Base-by-base conservation (phyloP, 1,139 yeast species). In the Zygosaccharomyces pseudobailii region DNA sequence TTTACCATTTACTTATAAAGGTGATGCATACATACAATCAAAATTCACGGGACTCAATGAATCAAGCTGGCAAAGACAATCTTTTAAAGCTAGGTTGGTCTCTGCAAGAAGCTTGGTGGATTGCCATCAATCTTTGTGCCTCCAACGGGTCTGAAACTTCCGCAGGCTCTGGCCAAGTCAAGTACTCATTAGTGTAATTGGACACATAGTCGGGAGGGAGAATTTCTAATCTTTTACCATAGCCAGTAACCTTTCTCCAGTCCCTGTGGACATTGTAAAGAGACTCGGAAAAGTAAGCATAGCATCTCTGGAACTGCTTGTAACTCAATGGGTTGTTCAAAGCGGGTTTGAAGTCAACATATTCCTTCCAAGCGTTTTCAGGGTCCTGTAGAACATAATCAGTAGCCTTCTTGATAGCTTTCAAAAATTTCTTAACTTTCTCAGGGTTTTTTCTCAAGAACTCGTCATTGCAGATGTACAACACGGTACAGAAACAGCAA, bases 401-500 rank as follows among this genome's bases (percentile, higher is more conserved):
- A 36, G 80, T 76, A 21, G 80, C 77, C 54, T 62, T 70, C 64
- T 76, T 78, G 55, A 75, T 65, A 7, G 81, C 82, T 22, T 54
- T 68, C 71, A 76, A 59, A 61, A 77, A 73, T 51, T 64, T 67
- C 41, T 54, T 64, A 45, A 76, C 73, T 61, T 74, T 74, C 36
- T 71, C 77, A n/a, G 77, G 76, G 62, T 78, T 74, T 42, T 62
- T 67, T n/a, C 67, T 68, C 58, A 78, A 69, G 57, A 76, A 78
- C 42, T 70, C 63, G 57, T 78, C 82, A 58, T 78, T 77, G 56
- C 72, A 72, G 58, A 78, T 78, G 71, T 76, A 77, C 60, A 77
- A 68, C 52, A 78, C 74, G 36, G 81, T 74, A 57, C 82, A 78
- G 74, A 78, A 78, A 56, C 82, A 78, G 61, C 82, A 78, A 61